phyloP scores from a whole-genome alignment of 2,329 filamentous ascomycete species.

The Fusarium staphyleae region DNA sequence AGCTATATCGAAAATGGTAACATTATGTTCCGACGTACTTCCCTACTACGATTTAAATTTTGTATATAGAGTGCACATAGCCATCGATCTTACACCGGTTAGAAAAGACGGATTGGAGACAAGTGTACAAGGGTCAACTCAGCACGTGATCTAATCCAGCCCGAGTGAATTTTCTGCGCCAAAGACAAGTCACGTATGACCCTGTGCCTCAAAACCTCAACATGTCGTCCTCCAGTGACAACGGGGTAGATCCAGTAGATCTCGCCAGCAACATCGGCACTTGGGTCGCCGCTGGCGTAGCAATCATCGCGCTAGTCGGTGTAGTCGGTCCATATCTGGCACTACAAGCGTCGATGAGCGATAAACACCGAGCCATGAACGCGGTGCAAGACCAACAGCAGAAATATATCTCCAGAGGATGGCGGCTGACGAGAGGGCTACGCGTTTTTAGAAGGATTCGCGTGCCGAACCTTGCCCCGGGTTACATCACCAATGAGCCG shows the following conservation, averaged over 20 bases:
- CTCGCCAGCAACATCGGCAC: conserved; percentile 14
- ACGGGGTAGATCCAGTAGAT: neutral
- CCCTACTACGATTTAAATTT: too few relatives aligned
- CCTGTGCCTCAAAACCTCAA: too few relatives aligned
- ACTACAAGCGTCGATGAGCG: conserved; percentile 16
- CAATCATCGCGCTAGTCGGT: conserved; percentile 12
- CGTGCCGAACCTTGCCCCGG: conserved; percentile 9
- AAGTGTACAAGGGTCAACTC: too few relatives aligned
- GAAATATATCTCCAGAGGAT: conserved; percentile 10
- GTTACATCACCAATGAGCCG: conserved; percentile 17
- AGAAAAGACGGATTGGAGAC: too few relatives aligned
- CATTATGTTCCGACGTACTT: too few relatives aligned
- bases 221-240: neutral
- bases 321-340: conserved; percentile 10
- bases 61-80: too few relatives aligned
- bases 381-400: conserved; percentile 10
- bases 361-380: conserved; percentile 14
- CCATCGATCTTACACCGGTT: too few relatives aligned
- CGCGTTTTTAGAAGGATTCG: conserved; percentile 6
- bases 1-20: too few relatives aligned
- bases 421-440: conserved; percentile 4
- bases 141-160: too few relatives aligned
- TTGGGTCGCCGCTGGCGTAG: conserved; percentile 12
- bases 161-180: too few relatives aligned
- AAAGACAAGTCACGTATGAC: too few relatives aligned